phyloP scores from a whole-genome alignment of 192 early-diverging fungal genomes.

The Coemansia sp. region DNA sequence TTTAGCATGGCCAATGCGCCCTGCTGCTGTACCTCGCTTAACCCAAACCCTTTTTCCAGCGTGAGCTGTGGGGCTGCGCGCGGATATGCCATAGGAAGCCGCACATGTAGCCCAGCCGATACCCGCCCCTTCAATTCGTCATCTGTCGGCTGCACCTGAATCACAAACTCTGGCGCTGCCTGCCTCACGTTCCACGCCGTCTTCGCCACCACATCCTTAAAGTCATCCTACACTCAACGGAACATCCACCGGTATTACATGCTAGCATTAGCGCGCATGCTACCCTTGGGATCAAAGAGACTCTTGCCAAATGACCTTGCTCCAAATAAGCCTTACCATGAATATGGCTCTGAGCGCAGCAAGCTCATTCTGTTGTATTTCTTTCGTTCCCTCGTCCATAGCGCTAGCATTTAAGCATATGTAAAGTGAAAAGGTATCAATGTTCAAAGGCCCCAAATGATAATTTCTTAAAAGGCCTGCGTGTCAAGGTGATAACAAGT shows the following conservation, averaged over 20 bases:
- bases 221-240: conserved; percentile 39
- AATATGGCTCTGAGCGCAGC: conserved; percentile 64
- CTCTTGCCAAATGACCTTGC: neutral
- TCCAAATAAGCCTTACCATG: conserved; percentile 26
- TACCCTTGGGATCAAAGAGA: neutral
- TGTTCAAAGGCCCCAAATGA: neutral
- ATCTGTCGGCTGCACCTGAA: conserved; percentile 36
- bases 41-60: conserved; percentile 55
- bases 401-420: conserved; percentile 18
- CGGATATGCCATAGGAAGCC: conserved; percentile 67
- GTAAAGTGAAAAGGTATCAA: neutral
- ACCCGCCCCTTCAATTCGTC: conserved; percentile 27
- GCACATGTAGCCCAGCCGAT: conserved; percentile 36
- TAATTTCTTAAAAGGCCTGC: neutral
- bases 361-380: conserved; percentile 70
- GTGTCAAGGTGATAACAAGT: neutral
- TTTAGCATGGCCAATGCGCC: conserved; percentile 44
- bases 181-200: conserved; percentile 50
- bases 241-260: neutral
- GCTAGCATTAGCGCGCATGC: neutral
- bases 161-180: conserved; percentile 36
- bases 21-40: conserved; percentile 54
- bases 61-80: conserved; percentile 59
- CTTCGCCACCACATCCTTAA: conserved; percentile 31
- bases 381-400: conserved; percentile 45